These are phyloP conservation scores for Linderina pennispora DNA, from an alignment of 192 early-diverging fungal species.

Conservation along the genomic window DNA sequence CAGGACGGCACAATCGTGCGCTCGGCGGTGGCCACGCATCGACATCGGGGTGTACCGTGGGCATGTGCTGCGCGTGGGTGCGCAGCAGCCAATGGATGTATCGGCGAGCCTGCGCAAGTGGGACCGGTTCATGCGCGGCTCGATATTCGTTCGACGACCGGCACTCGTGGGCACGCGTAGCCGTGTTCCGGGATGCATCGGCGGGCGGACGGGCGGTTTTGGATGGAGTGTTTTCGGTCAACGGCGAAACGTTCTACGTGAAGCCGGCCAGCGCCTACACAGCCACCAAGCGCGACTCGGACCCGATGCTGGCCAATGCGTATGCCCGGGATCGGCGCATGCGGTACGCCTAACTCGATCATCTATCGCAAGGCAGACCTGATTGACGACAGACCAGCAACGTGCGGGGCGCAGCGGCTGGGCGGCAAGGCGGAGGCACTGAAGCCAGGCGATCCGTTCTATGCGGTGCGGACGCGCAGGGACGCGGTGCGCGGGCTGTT, in stretches of 20 bases:
- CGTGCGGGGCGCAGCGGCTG: conserved; percentile 24
- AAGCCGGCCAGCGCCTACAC: conserved; percentile 51
- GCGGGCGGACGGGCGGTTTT: conserved; percentile 37
- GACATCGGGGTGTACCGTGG: conserved; percentile 54
- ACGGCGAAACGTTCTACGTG: conserved; percentile 53
- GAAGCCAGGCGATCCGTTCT: conserved; percentile 7
- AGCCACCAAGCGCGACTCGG: conserved; percentile 47
- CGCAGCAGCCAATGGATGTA: conserved; percentile 10
- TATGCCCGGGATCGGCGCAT: conserved; percentile 11
- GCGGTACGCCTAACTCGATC: conserved; percentile 40
- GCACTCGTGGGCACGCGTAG: conserved; percentile 51
- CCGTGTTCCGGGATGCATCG: conserved; percentile 16
- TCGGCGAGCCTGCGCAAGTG: conserved; percentile 25
- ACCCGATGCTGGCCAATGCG: conserved; percentile 39
- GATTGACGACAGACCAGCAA: conserved; percentile 6
- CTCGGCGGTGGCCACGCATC: conserved; percentile 10
- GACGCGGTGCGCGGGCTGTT: conserved; percentile 8
- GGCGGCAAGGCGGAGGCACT: conserved; percentile 5
- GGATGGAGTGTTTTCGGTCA: conserved; percentile 51
- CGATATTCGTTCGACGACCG: conserved; percentile 38
- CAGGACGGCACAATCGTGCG: conserved; percentile 5
- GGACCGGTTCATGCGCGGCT: conserved; percentile 15
- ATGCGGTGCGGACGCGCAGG: conserved; percentile 1
- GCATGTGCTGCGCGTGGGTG: conserved; percentile 33
- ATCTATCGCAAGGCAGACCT: conserved; percentile 62